Conservation (phyloP, 2,329 filamentous ascomycete species). For the Esteya vermicola region DNA sequence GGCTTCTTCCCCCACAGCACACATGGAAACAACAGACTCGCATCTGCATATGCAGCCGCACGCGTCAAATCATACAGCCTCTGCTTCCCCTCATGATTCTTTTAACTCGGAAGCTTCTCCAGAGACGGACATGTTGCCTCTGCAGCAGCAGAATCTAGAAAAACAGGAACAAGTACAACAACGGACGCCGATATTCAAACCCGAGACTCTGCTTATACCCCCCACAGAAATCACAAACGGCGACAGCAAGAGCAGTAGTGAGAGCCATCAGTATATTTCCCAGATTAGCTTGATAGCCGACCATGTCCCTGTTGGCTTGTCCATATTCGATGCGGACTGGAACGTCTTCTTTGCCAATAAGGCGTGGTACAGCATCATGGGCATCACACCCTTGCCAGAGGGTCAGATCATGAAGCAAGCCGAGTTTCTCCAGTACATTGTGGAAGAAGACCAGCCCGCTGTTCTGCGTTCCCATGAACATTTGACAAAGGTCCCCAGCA, state of each 20-base stretch:
- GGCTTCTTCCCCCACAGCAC: too few relatives aligned
- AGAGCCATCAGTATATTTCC: slow-evolving; percentile 32
- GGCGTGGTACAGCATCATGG: slow-evolving; percentile 43
- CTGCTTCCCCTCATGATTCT: too few relatives aligned
- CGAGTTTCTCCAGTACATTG: slow-evolving; percentile 26
- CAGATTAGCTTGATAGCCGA: slow-evolving; percentile 59
- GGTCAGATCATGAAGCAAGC: slow-evolving; percentile 1
- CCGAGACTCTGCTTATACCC: too few relatives aligned
- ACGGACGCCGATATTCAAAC: too few relatives aligned
- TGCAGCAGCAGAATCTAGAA: too few relatives aligned
- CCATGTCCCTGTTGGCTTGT: slow-evolving; percentile 61
- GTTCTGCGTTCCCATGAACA: slow-evolving; percentile 27
- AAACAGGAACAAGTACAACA: too few relatives aligned
- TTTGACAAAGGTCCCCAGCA: slow-evolving; percentile 19
- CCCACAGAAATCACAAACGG: not conserved
- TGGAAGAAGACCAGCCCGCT: slow-evolving; percentile 29
- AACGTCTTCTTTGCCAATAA: slow-evolving; percentile 59
- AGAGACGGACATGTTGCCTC: too few relatives aligned
- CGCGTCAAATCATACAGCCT: too few relatives aligned
- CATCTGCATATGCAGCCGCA: too few relatives aligned
- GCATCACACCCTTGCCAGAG: slow-evolving; percentile 18
- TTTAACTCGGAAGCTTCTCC: too few relatives aligned
- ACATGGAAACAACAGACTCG: too few relatives aligned
- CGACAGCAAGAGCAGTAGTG: not conserved
- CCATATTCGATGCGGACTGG: slow-evolving; percentile 51